These are phyloP conservation scores for Sesbania bispinosa DNA, from an alignment of 306 rosid species.

Conservation along the genomic window DNA sequence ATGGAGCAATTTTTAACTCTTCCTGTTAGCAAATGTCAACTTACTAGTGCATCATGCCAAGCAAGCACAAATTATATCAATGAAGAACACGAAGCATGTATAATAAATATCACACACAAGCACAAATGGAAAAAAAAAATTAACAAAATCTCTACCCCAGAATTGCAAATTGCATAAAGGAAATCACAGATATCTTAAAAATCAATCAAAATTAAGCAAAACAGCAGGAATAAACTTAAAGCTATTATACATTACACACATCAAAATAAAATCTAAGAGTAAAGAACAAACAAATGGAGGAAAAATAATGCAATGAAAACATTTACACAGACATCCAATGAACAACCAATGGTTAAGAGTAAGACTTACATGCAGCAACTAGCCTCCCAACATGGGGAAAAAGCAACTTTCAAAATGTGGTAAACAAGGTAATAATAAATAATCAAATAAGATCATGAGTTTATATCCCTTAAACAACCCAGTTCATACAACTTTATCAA, in stretches of 20 bases:
- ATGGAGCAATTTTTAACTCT: conserved; percentile 2
- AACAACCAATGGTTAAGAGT: no score
- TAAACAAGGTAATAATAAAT: neutral
- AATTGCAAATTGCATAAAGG: neutral
- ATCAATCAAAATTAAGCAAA: neutral
- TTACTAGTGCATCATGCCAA: neutral
- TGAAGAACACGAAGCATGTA: neutral
- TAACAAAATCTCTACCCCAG: neutral
- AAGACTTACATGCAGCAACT: no score
- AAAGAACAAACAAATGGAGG: neutral
- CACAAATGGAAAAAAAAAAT: neutral
- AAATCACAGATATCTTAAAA: neutral
- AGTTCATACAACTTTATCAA: neutral
- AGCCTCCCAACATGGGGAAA: conserved; percentile 2
- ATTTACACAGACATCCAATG: no score
- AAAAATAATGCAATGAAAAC: neutral
- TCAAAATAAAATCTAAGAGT: neutral
- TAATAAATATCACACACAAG: neutral
- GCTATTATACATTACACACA: neutral
- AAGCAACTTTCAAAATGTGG: neutral
- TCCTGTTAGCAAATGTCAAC: neutral
- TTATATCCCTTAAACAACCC: neutral
- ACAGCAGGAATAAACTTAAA: neutral
- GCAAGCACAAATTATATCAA: neutral
- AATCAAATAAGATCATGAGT: neutral